Evolutionary conservation across 805 yeast genomes (phyloP).

Genomic region (Candida methanosorbosa): DNA sequence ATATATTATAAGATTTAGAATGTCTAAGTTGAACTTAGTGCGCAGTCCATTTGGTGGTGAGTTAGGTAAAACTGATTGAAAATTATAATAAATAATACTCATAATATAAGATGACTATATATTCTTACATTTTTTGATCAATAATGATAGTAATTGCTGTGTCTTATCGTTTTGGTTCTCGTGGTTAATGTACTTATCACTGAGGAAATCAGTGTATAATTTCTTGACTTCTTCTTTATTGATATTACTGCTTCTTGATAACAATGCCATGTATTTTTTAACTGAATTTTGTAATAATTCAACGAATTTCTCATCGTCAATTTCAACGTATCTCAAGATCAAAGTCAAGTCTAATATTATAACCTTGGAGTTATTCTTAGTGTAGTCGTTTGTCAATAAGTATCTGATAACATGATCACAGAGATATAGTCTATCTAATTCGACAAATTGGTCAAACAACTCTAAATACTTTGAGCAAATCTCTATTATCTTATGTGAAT

Average conservation of each 20-base stretch:
- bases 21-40: neutral
- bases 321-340: conserved; percentile 48
- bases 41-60: conserved; percentile 1
- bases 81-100: too few species aligned
- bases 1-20: neutral
- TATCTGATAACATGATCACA: conserved; percentile 54
- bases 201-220: conserved; percentile 24
- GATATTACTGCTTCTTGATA: conserved; percentile 28
- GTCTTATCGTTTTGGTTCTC: conserved; percentile 10
- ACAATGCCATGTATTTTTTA: conserved; percentile 55
- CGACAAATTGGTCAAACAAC: conserved; percentile 61
- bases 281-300: conserved; percentile 59
- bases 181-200: conserved; percentile 12
- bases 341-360: conserved; percentile 48
- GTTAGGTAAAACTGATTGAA: conserved; percentile 1
- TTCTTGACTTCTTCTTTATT: conserved; percentile 23
- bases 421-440: conserved; percentile 61
- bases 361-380: conserved; percentile 31
- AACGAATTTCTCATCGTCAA: conserved; percentile 38
- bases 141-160: conserved; percentile 12
- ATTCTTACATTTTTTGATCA: conserved; percentile 13
- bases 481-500: conserved; percentile 24
- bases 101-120: neutral
- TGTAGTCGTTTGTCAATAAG: conserved; percentile 30
- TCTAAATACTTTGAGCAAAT: conserved; percentile 34